These are phyloP conservation scores for Neonectria hederae DNA, from an alignment of 2,329 filamentous ascomycete species.

Conservation along the genomic window DNA sequence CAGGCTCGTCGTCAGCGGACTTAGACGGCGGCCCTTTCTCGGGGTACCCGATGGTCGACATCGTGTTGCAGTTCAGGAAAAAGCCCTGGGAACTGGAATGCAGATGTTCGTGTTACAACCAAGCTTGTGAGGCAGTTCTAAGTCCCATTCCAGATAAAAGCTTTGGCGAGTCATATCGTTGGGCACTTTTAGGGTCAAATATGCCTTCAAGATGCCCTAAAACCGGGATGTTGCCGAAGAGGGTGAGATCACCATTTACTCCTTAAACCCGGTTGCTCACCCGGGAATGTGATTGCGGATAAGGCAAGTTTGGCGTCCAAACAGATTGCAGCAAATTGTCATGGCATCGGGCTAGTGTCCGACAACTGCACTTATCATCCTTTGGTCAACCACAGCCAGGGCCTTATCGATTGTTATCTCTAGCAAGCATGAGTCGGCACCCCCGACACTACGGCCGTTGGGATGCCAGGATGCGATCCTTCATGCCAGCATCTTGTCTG, in stretches of 20 bases:
- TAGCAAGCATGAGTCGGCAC: neutral
- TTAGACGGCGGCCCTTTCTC: neutral
- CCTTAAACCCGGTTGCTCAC: neutral
- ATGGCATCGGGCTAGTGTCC: neutral
- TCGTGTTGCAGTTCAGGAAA: neutral
- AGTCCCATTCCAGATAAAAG: too few species aligned
- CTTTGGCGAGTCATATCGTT: neutral
- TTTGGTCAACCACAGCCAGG: neutral
- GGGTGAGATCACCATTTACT: neutral
- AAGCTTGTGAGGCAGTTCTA: too few species aligned
- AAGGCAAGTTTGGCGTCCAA: neutral
- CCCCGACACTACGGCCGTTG: neutral
- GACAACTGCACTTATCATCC: neutral
- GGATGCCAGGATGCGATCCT: neutral
- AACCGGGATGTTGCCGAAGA: neutral
- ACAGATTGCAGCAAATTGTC: neutral
- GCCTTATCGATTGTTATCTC: neutral
- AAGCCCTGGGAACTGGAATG: neutral
- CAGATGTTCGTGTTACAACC: too few species aligned
- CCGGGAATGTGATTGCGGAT: neutral
- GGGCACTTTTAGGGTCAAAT: neutral
- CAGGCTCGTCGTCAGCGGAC: neutral
- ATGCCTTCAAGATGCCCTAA: neutral
- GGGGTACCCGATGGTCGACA: neutral
- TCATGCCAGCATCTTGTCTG: too few species aligned